phyloP scores from a whole-genome alignment of 2,329 filamentous ascomycete genomes.

The Calonectria fujianensis region DNA sequence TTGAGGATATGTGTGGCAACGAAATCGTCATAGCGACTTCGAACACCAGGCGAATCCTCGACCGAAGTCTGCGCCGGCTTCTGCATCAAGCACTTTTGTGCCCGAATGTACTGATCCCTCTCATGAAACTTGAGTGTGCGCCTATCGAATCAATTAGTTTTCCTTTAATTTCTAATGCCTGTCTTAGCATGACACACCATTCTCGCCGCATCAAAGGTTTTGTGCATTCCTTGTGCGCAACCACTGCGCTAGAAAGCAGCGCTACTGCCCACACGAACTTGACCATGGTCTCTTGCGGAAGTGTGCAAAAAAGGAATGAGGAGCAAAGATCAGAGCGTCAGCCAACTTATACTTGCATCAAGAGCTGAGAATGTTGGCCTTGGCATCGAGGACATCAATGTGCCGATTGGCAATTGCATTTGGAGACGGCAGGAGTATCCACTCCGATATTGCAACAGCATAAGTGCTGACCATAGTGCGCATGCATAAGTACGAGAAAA shows the following conservation, averaged over 20 bases:
- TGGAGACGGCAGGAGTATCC: not conserved
- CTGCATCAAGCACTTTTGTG: conserved; percentile 47
- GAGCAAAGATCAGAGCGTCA: not conserved
- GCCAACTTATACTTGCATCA: not conserved
- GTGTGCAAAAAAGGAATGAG: not conserved
- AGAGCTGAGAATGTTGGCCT: not conserved
- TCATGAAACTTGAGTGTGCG: conserved; percentile 36
- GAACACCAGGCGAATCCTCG: conserved; percentile 35
- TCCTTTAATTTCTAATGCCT: no score
- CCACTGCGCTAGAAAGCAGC: not conserved
- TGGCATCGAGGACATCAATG: not conserved
- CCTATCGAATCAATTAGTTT: conserved; percentile 10
- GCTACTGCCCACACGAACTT: not conserved
- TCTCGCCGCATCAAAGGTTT: conserved; percentile 41
- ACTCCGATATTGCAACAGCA: not conserved
- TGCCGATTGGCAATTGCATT: conserved; percentile 8
- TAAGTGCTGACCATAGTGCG: conserved; percentile 4
- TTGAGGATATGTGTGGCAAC: conserved; percentile 46
- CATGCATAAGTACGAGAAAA: not conserved
- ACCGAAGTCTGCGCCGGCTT: conserved; percentile 33
- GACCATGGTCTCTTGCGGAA: not conserved
- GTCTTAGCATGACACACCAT: conserved; percentile 10
- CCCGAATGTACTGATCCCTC: conserved; percentile 45
- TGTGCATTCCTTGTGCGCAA: conserved; percentile 34
- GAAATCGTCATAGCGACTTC: conserved; percentile 46